Evolutionary conservation across 305 asterid genomes (phyloP).

Genomic region (Fraxinus sp.): DNA sequence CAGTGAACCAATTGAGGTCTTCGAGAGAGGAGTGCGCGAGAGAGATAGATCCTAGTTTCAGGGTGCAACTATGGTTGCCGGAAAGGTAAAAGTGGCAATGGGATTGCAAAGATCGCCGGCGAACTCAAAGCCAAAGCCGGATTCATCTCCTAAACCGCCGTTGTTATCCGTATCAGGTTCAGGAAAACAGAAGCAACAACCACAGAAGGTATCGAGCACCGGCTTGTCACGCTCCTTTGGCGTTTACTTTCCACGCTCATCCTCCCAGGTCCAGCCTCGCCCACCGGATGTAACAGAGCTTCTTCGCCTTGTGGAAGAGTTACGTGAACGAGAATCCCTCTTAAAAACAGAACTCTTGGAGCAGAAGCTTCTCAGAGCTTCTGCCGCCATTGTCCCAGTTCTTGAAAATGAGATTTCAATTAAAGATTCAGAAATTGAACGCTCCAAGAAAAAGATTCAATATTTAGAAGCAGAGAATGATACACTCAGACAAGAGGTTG

Average conservation of each 20-base stretch:
- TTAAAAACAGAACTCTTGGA: constrained; percentile 45
- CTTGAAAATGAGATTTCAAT: constrained; percentile 35
- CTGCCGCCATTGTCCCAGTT: constrained; percentile 40
- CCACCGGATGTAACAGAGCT: constrained; percentile 83
- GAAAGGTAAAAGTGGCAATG: constrained; percentile 44
- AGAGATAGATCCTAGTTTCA: not conserved
- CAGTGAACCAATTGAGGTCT: constrained; percentile 34
- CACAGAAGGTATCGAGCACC: constrained; percentile 41
- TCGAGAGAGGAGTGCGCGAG: not conserved
- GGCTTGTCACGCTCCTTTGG: constrained; percentile 65
- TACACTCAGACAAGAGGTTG: constrained; percentile 39
- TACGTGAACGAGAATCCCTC: constrained; percentile 44
- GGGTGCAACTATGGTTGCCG: constrained; percentile 42
- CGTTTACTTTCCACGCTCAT: constrained; percentile 70
- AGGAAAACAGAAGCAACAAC: constrained; percentile 32
- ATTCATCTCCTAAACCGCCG: constrained; percentile 38
- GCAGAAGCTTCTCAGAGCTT: constrained; percentile 40
- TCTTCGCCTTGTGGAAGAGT: constrained; percentile 47
- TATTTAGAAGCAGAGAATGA: constrained; percentile 48
- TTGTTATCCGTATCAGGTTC: constrained; percentile 38
- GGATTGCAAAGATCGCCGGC: constrained; percentile 49
- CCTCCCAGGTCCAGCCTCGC: constrained; percentile 87
- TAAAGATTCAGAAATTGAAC: constrained; percentile 35
- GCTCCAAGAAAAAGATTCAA: constrained; percentile 31
- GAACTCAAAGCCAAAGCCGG: constrained; percentile 36